Evolutionary conservation across 2,329 filamentous ascomycete species (phyloP).

Genomic region (Phialophora verrucosa): DNA sequence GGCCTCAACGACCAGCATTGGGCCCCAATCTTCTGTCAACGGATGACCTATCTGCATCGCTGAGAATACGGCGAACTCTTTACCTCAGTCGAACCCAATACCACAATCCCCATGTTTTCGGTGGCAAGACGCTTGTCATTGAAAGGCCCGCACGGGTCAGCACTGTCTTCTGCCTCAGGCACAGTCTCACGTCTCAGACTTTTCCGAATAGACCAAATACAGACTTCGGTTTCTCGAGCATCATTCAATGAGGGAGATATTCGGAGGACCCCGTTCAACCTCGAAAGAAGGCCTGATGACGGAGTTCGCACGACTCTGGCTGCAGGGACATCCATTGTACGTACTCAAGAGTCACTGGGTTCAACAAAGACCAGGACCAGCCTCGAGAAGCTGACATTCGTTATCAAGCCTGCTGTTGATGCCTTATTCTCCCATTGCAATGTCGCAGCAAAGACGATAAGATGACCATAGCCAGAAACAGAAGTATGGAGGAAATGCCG

Average conservation of each 20-base stretch:
- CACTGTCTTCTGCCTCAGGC: constrained; percentile 14
- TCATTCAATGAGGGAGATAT: neutral
- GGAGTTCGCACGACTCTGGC: neutral
- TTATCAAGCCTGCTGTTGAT: neutral
- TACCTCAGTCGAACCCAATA: neutral
- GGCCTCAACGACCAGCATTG: neutral
- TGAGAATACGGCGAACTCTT: neutral
- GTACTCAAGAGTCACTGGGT: neutral
- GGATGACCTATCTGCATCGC: neutral
- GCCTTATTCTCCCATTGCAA: neutral
- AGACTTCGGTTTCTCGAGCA: neutral
- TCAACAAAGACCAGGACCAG: neutral
- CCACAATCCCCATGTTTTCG: neutral
- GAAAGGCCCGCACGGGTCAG: neutral
- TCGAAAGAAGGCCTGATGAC: neutral
- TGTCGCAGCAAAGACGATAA: neutral
- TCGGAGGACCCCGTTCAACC: neutral
- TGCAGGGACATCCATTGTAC: neutral
- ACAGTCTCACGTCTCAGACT: neutral
- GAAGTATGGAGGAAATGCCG: neutral
- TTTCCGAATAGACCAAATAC: neutral
- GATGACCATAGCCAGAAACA: neutral
- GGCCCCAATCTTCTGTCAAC: neutral
- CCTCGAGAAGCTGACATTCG: neutral
- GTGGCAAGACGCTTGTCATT: neutral